Percentiles rank a stretch among this genome's conserved stretches.
Evolutionary conservation across 2,329 filamentous ascomycete species (phyloP).

Genomic region (Metarhizium brunneum): DNA sequence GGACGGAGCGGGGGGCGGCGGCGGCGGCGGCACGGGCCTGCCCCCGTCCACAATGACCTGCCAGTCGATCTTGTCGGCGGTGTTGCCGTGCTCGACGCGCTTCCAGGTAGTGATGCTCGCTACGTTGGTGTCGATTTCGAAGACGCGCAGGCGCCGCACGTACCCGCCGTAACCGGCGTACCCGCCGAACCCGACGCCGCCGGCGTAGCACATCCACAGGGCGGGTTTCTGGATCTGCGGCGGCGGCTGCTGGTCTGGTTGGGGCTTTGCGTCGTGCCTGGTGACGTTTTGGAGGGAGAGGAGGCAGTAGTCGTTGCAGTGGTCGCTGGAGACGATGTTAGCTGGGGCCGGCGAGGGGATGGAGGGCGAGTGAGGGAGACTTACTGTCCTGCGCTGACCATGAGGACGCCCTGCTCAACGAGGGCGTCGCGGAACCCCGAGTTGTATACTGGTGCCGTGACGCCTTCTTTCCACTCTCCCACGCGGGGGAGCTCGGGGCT

Average conservation of each 20-base stretch:
- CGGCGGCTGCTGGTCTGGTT: slow-evolving; percentile 4
- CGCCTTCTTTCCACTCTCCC: slow-evolving; percentile 70
- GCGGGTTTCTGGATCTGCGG: slow-evolving; percentile 39
- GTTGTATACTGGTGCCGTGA: slow-evolving; percentile 84
- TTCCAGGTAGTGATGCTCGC: slow-evolving; percentile 90
- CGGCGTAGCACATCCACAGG: slow-evolving; percentile 97
- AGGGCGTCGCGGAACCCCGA: slow-evolving; percentile 88
- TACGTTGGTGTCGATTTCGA: slow-evolving; percentile 87
- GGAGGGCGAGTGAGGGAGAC: slow-evolving; percentile 21
- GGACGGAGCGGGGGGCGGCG: slow-evolving; percentile 6
- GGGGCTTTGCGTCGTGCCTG: slow-evolving; percentile 3
- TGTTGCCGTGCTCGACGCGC: slow-evolving; percentile 62
- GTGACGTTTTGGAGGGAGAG: slow-evolving; percentile 40
- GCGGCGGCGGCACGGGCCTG: slow-evolving; percentile 26
- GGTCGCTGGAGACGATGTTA: slow-evolving; percentile 50
- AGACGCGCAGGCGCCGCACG: slow-evolving; percentile 75
- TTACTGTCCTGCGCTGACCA: slow-evolving; percentile 87
- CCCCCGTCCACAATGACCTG: slow-evolving; percentile 59
- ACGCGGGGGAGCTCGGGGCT: slow-evolving; percentile 46
- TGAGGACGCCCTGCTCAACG: slow-evolving; percentile 72
- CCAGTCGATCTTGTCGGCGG: slow-evolving; percentile 45
- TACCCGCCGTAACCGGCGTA: slow-evolving; percentile 89
- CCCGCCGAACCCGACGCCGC: slow-evolving; percentile 84
- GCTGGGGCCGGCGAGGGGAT: neutral
- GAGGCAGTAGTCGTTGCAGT: slow-evolving; percentile 94